phyloP scores from a whole-genome alignment of 2,329 filamentous ascomycete species.

The Domatiomyces globalis region DNA sequence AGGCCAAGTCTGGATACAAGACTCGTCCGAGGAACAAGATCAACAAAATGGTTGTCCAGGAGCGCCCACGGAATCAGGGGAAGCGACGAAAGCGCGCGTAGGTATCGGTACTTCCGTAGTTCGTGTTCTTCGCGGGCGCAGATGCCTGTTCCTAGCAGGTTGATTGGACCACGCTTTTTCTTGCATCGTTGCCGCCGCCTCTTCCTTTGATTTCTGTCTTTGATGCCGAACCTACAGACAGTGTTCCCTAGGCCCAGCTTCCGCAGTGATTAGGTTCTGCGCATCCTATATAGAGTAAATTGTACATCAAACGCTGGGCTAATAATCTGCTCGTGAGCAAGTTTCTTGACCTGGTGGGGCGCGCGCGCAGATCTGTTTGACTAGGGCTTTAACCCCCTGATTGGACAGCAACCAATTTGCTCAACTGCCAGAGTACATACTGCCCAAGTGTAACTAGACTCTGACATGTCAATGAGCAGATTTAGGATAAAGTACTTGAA shows the following conservation, averaged over 20 bases:
- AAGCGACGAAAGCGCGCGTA: constrained; percentile 51
- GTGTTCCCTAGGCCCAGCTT: background rate
- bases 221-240: background rate
- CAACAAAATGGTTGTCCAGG: constrained; percentile 81
- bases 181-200: constrained; percentile 31
- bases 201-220: constrained; percentile 30
- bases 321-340: background rate
- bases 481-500: background rate
- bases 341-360: background rate
- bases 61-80: constrained; percentile 77
- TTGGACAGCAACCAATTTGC: background rate
- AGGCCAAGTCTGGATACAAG: constrained; percentile 58
- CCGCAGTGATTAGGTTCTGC: background rate
- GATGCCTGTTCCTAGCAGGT: background rate
- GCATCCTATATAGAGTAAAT: background rate
- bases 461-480: background rate
- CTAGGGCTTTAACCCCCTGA: background rate
- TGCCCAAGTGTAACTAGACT: background rate
- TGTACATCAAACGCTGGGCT: background rate
- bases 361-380: background rate
- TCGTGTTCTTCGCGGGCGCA: background rate
- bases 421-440: background rate
- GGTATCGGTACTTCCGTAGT: background rate
- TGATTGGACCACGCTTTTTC: constrained; percentile 10
- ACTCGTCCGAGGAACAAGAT: constrained; percentile 75